Evolutionary conservation across 768 basidiomycete genomes (phyloP).

Genomic region (Serendipita sp.): DNA sequence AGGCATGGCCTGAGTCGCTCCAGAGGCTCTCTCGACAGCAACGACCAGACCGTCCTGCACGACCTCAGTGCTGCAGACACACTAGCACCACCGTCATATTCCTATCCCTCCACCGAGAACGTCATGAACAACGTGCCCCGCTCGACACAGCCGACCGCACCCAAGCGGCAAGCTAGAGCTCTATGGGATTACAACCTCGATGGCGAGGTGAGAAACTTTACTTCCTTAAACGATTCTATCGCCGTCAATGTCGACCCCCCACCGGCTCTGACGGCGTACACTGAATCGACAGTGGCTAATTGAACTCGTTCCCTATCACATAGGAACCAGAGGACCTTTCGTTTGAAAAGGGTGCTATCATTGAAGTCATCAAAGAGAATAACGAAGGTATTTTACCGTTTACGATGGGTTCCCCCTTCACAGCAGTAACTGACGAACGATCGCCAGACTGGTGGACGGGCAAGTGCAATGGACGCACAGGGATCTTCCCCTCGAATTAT

Average conservation of each 20-base stretch:
- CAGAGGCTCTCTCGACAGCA: background rate
- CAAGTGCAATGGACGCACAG: background rate
- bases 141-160: background rate
- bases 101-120: background rate
- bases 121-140: slow-evolving; percentile 5
- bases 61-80: background rate
- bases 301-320: background rate
- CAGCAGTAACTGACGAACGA: background rate
- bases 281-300: background rate
- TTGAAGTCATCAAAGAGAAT: background rate
- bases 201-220: background rate
- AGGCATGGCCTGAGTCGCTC: background rate
- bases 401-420: background rate
- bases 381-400: background rate
- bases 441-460: slow-evolving; percentile 5
- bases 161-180: background rate
- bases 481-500: slow-evolving; percentile 2
- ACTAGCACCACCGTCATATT: slow-evolving; percentile 3
- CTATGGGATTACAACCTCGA: slow-evolving; percentile 5
- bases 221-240: background rate
- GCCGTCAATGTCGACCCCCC: background rate
- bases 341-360: slow-evolving; percentile 4
- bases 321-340: background rate
- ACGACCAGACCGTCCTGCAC: background rate
- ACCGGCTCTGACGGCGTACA: background rate